phyloP scores from a whole-genome alignment of 495 filamentous ascomycete species.

The Podospora bellae-mahoneyi region DNA sequence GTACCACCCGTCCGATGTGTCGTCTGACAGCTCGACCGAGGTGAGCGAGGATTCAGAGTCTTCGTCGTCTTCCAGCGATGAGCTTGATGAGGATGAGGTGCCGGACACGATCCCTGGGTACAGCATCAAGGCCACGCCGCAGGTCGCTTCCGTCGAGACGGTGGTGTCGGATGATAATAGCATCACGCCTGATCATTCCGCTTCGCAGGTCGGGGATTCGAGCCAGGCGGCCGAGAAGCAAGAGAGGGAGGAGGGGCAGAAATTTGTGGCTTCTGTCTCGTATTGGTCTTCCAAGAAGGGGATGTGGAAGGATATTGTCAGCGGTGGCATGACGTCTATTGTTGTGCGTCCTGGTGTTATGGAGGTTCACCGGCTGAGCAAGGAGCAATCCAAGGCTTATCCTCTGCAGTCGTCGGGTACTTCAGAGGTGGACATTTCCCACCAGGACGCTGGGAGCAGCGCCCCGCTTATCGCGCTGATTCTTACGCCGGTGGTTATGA shows the following conservation, averaged over 20 bases:
- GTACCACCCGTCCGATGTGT: slow-evolving; percentile 83
- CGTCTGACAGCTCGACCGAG: slow-evolving; percentile 50
- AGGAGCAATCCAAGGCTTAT: slow-evolving; percentile 41
- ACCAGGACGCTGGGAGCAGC: slow-evolving; percentile 34
- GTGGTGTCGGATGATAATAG: slow-evolving; percentile 45
- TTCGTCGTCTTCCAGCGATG: slow-evolving; percentile 48
- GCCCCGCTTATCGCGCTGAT: slow-evolving; percentile 73
- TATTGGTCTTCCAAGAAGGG: slow-evolving; percentile 77
- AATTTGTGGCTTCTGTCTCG: slow-evolving; percentile 73
- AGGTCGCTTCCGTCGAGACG: slow-evolving; percentile 24
- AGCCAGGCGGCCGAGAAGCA: slow-evolving; percentile 45
- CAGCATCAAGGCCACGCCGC: slow-evolving; percentile 40
- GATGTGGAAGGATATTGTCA: slow-evolving; percentile 69
- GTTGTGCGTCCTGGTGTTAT: slow-evolving; percentile 79
- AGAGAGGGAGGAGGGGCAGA: slow-evolving; percentile 54
- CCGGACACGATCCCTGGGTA: slow-evolving; percentile 49
- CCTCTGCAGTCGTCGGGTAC: slow-evolving; percentile 40
- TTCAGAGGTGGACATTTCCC: slow-evolving; percentile 37
- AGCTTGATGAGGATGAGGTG: slow-evolving; percentile 49
- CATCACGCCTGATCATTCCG: slow-evolving; percentile 71
- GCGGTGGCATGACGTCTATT: slow-evolving; percentile 66
- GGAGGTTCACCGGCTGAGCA: slow-evolving; percentile 69
- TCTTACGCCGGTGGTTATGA: slow-evolving; percentile 81
- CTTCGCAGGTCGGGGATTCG: slow-evolving; percentile 62
- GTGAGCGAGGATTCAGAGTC: slow-evolving; percentile 43